phyloP scores from a whole-genome alignment of 2,329 filamentous ascomycete species.

The Aureobasidium subglaciale region DNA sequence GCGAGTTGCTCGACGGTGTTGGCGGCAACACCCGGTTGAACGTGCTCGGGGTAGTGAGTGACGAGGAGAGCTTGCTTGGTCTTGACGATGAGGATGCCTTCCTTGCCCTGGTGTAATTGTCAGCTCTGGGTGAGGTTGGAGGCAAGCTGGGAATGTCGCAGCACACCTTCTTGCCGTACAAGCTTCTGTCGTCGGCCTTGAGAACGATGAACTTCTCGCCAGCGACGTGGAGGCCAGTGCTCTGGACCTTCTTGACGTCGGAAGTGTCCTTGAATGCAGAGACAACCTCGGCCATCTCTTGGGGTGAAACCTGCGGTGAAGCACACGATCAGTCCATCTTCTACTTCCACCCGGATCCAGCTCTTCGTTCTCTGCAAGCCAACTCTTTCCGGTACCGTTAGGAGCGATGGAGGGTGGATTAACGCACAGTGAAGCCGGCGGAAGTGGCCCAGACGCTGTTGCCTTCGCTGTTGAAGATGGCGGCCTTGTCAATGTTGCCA shows the following conservation, averaged over 20 bases:
- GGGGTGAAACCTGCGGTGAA: slow-evolving; percentile 40
- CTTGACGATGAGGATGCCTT: slow-evolving; percentile 76
- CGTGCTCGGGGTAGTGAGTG: slow-evolving; percentile 71
- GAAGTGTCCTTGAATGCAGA: slow-evolving; percentile 47
- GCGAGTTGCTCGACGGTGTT: slow-evolving; percentile 74
- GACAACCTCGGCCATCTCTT: slow-evolving; percentile 51
- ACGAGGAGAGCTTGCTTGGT: slow-evolving; percentile 84
- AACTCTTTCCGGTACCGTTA: too few species aligned
- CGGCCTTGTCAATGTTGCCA: slow-evolving; percentile 74
- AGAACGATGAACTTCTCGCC: slow-evolving; percentile 74
- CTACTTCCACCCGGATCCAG: neutral
- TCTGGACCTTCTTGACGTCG: slow-evolving; percentile 57
- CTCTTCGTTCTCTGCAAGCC: too few species aligned
- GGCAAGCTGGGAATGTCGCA: neutral
- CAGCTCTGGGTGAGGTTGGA: neutral
- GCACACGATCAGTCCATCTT: slow-evolving; percentile 7
- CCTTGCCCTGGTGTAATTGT: slow-evolving; percentile 53
- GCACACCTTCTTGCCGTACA: slow-evolving; percentile 79
- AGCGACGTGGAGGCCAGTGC: slow-evolving; percentile 66
- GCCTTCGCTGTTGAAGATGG: slow-evolving; percentile 74
- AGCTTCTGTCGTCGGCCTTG: slow-evolving; percentile 66
- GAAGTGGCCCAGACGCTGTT: slow-evolving; percentile 73
- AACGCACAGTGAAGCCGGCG: slow-evolving; percentile 63
- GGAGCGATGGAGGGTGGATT: neutral
- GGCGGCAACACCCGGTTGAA: slow-evolving; percentile 68